Percentiles rank a stretch among this genome's conserved stretches.
Evolutionary conservation across 495 filamentous ascomycete genomes (phyloP).

Genomic region (Aspergillus egyptiacus): DNA sequence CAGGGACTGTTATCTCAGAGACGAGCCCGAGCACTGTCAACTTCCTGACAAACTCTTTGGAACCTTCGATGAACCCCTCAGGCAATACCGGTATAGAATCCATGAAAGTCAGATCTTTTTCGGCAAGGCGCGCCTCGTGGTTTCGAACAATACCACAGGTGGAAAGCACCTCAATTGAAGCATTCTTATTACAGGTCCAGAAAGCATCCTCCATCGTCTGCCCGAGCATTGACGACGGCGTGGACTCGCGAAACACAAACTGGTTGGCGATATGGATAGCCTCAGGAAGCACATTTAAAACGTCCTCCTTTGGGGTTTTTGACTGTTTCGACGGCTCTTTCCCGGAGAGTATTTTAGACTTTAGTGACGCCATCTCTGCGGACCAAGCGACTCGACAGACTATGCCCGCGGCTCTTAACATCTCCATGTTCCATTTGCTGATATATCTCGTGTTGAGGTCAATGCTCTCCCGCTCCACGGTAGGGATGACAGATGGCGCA

Average conservation of each 20-base stretch:
- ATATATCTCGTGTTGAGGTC: conserved; percentile 94
- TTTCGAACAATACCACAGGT: conserved; percentile 77
- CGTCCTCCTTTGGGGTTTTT: conserved; percentile 53
- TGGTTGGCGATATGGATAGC: conserved; percentile 66
- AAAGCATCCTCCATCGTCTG: conserved; percentile 87
- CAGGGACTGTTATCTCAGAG: conserved; percentile 74
- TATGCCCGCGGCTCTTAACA: conserved; percentile 86
- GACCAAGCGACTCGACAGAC: conserved; percentile 81
- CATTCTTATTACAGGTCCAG: conserved; percentile 79
- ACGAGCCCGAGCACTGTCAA: conserved; percentile 75
- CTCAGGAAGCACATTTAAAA: conserved; percentile 63
- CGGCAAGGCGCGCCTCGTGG: conserved; percentile 68
- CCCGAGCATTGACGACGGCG: conserved; percentile 73
- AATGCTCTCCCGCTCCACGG: conserved; percentile 95
- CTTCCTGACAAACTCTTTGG: conserved; percentile 65
- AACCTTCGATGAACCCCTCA: conserved; percentile 58
- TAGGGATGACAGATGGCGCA: conserved; percentile 95
- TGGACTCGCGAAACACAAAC: conserved; percentile 82
- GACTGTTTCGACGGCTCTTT: conserved; percentile 42
- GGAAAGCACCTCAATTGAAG: conserved; percentile 79
- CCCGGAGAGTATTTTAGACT: conserved; percentile 31
- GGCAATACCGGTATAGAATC: conserved; percentile 85
- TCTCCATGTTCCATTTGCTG: conserved; percentile 91
- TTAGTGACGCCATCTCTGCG: conserved; percentile 75
- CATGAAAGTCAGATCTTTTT: conserved; percentile 80